These are phyloP conservation scores for Trichoderma sp. DNA, from an alignment of 2,329 filamentous ascomycete species.

Conservation along the genomic window DNA sequence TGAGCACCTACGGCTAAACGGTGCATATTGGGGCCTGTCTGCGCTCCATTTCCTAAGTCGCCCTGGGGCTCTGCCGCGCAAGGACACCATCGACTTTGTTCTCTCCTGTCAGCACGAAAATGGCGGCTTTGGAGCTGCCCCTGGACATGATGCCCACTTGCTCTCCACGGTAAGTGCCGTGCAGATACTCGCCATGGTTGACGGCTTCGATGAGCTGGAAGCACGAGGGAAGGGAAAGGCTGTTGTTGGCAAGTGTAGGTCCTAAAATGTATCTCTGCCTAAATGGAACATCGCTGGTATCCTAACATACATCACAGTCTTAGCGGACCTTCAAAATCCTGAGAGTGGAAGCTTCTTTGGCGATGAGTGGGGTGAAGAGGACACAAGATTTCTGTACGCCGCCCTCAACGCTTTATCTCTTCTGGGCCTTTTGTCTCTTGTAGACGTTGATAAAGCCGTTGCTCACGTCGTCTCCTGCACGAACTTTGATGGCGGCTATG, in stretches of 20 bases:
- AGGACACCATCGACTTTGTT: conserved; percentile 87
- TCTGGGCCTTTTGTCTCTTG: conserved; percentile 68
- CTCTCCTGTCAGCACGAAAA: conserved; percentile 87
- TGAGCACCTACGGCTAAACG: conserved; percentile 92
- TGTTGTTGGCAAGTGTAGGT: conserved; percentile 78
- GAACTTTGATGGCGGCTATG: conserved; percentile 95
- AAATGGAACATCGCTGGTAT: conserved; percentile 20
- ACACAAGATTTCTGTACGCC: conserved; percentile 91
- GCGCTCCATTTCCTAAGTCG: conserved; percentile 81
- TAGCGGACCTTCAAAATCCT: conserved; percentile 77
- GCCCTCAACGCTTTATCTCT: conserved; percentile 89
- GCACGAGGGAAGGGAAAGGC: conserved; percentile 62
- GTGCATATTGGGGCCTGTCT: conserved; percentile 94
- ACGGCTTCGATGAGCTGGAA: conserved; percentile 84
- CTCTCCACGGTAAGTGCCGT: conserved; percentile 94
- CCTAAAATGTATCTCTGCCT: conserved; percentile 18
- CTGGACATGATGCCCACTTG: conserved; percentile 94
- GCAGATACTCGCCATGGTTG: conserved; percentile 84
- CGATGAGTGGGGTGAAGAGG: conserved; percentile 94
- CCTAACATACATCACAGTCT: conserved; percentile 51
- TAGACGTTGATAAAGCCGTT: conserved; percentile 80
- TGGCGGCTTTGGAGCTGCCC: conserved; percentile 92
- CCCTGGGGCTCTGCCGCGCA: conserved; percentile 77
- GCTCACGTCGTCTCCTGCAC: conserved; percentile 77
- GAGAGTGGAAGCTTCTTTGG: conserved; percentile 86